These are phyloP conservation scores for Kuraishia molischiana DNA, from an alignment of 805 yeast genomes.

Conservation along the genomic window DNA sequence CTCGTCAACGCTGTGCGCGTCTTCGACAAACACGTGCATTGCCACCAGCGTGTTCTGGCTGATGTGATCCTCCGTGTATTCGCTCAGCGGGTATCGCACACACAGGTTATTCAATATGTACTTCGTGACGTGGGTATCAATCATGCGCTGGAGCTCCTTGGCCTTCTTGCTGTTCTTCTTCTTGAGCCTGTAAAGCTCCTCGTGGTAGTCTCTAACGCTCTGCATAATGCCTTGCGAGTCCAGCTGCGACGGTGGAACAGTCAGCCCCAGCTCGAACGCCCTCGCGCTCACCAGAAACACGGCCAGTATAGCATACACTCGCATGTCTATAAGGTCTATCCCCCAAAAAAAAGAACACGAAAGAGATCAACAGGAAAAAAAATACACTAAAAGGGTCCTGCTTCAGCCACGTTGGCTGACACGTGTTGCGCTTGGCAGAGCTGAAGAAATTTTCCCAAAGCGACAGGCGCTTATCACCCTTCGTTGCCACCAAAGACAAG, in stretches of 20 bases:
- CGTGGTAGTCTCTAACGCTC: neutral
- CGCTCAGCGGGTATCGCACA: neutral
- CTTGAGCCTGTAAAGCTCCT: neutral
- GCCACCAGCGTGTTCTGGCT: constrained; percentile 1
- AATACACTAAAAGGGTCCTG: no score
- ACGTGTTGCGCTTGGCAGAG: no score
- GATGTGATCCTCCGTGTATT: constrained; percentile 1
- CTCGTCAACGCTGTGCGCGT: constrained; percentile 2
- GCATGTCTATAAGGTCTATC: no score
- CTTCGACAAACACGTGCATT: neutral
- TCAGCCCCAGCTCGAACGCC: neutral
- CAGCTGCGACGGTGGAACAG: constrained; percentile 1
- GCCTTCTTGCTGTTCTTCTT: neutral
- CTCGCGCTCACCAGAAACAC: neutral
- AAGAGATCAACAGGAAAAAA: no score
- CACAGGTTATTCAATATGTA: neutral
- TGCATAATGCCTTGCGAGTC: neutral
- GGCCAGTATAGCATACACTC: neutral
- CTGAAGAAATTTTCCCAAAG: no score
- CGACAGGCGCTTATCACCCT: no score
- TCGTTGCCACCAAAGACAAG: no score
- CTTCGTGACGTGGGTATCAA: neutral
- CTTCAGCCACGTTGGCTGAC: no score
- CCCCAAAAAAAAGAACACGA: no score
- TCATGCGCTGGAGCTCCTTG: neutral